Evolutionary conservation across 2,329 filamentous ascomycete species (phyloP), one percentile per base, ranked within the genome.

Genomic region (Trichoderma atrobrunneum): DNA sequence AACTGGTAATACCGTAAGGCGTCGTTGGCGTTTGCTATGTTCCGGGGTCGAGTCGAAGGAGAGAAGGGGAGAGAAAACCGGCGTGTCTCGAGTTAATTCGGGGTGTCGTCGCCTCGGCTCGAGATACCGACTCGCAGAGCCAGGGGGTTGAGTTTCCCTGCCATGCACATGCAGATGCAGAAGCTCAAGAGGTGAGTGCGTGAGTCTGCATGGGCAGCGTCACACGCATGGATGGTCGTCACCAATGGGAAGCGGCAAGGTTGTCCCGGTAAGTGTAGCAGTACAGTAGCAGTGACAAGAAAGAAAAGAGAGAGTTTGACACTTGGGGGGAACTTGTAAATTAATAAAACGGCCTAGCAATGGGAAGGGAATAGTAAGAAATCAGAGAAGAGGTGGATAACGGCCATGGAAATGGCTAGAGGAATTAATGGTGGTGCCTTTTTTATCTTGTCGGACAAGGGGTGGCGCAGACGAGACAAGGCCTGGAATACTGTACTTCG

Each of bases 381-480:
- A 43, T 24, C 28, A 18, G 34, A 67, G 30, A 32, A 36, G 21
- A 48, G 30, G 63, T 66, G 63, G 63, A 66, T 66, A 66, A 28
- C 39, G 56, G 21, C 48, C n/a, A 54, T 54, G 48, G 48, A 54
- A 54, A 24, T 56, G 63, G 63, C 48, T 66, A 66, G 63, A 26
- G 39, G 21, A 51, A 26, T 24, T 26, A 34, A 36, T 56, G 62
- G 61, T 61, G 65, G 65, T 68, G 65, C 65, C 65, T 43, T 69
- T 68, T 68, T 60, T 69, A 43, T 59, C 65, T 36, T 24, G 65
- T 69, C 36, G 36, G 65, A 69, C 65, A 69, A 69, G 65, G 63
- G 65, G 65, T 69, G 65, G 65, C 65, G 65, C 65, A 69, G 65
- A 69, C 56, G 54, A 69, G 36, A 60, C n/a, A 26, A 24, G 24